These are phyloP conservation scores for Hemileccinum rubropunctum DNA, from an alignment of 768 basidiomycete species.

Conservation along the genomic window DNA sequence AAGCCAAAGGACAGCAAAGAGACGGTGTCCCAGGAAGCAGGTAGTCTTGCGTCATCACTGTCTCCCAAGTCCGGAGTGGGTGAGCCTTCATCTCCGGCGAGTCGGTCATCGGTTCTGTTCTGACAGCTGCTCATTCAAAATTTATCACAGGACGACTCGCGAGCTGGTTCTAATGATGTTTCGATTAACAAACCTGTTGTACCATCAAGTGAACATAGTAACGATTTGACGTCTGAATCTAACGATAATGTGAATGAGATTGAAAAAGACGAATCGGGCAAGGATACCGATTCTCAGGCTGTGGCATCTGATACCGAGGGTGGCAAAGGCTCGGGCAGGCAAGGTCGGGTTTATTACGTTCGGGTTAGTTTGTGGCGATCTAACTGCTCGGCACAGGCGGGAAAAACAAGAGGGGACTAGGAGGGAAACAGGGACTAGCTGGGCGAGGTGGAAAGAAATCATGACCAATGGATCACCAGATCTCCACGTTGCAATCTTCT, in stretches of 20 bases:
- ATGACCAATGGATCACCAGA: not conserved
- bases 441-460: not conserved
- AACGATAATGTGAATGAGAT: constrained; percentile 20
- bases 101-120: constrained; percentile 20
- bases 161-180: constrained; percentile 11
- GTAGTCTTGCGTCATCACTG: not conserved
- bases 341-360: constrained; percentile 13
- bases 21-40: not conserved
- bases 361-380: not conserved
- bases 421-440: not conserved
- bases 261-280: constrained; percentile 28
- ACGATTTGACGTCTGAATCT: constrained; percentile 22
- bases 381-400: constrained; percentile 7
- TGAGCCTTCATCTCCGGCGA: constrained; percentile 34
- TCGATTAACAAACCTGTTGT: constrained; percentile 25
- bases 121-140: constrained; percentile 30
- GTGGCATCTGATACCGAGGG: constrained; percentile 22
- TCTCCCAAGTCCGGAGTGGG: constrained; percentile 18
- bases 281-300: constrained; percentile 19
- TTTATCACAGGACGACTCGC: constrained; percentile 14
- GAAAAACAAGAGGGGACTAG: not conserved
- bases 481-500: not conserved
- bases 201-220: constrained; percentile 24
- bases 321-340: not conserved
- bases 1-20: constrained; percentile 11